These are phyloP conservation scores for Oryza glumipatula DNA, from an alignment of 176 grass and related monocot species.

Conservation along the genomic window DNA sequence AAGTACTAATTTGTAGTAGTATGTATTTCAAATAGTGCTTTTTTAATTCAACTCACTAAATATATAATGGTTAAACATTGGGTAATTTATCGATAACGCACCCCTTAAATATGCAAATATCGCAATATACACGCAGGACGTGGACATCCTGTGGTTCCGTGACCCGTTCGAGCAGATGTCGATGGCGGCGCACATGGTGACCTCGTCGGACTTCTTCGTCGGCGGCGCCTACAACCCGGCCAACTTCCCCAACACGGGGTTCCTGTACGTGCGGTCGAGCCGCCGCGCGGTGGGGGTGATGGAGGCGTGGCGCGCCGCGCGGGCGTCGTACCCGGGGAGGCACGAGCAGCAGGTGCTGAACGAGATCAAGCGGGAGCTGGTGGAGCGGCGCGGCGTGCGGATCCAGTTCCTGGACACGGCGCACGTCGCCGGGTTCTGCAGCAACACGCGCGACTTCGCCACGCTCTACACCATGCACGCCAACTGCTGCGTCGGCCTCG, in stretches of 20 bases:
- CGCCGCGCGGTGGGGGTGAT: constrained; percentile 52
- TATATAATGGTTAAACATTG: too few species aligned
- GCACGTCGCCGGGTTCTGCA: constrained; percentile 73
- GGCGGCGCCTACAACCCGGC: constrained; percentile 53
- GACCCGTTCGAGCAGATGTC: constrained; percentile 72
- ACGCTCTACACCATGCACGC: constrained; percentile 82
- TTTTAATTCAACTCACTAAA: too few species aligned
- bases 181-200: constrained; percentile 60
- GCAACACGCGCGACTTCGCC: constrained; percentile 66
- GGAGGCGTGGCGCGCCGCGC: constrained; percentile 58
- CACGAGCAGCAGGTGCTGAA: constrained; percentile 82
- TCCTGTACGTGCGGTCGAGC: constrained; percentile 69
- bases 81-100: too few species aligned
- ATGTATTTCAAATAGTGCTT: too few species aligned
- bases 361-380: constrained; percentile 60
- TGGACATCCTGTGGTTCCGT: constrained; percentile 86
- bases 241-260: constrained; percentile 80
- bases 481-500: constrained; percentile 69
- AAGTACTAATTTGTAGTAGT: too few species aligned
- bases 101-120: background rate
- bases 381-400: constrained; percentile 43
- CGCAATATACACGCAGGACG: constrained; percentile 49
- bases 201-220: constrained; percentile 74
- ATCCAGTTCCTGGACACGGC: constrained; percentile 75
- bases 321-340: constrained; percentile 48